Evolutionary conservation across 805 yeast genomes (phyloP), one percentile per base, ranked within the genome.

Genomic region (Myxozyma lipomycoides): DNA sequence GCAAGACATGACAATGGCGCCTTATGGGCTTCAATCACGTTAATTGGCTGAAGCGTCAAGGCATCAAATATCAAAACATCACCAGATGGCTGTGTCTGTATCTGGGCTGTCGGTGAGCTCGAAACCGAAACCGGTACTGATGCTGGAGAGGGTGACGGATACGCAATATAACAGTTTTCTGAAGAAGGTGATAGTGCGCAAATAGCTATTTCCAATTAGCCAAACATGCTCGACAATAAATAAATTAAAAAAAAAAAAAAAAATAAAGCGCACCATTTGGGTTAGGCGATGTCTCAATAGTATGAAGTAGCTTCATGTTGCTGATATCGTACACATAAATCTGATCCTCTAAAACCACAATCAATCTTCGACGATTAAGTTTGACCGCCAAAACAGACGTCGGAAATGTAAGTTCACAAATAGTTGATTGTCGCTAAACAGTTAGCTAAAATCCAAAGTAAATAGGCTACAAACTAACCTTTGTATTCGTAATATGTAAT

Each of bases 371-470:
- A 39, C 97, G 76, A 67, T 91, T 93, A 70, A 91, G 76, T 59
- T 79, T 80, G 30, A 91, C 83, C 45, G 79, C 79, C 24, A 84
- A 70, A 1, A 91, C 82, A 5, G 81, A 72, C 3, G 87, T 79
- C 1, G 96, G 91, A 67, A 89, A 93, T 0, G 91, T 79, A 59
- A 91, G 72, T 64, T 91, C 98, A 68, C 98, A 91, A 18, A 91
- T 88, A 1, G 78, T 74, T 1, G 82, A 69, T 52, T 78, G 78
- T 47, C 90, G 76, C 65, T 84, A 35, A 21, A 19, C 10, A 25
- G 2, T 2, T 30, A 15, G 30, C 19, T 26, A 7, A 15, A 15
- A 1, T 19, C 1, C 39, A n/a, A 23, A 3, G 19, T 22, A 19
- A 21, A 18, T 17, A n/a, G 6, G 38, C 45, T 39, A 15, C 4